Conservation (phyloP, 2,329 filamentous ascomycete genomes). For the Fonsecaea nubica region DNA sequence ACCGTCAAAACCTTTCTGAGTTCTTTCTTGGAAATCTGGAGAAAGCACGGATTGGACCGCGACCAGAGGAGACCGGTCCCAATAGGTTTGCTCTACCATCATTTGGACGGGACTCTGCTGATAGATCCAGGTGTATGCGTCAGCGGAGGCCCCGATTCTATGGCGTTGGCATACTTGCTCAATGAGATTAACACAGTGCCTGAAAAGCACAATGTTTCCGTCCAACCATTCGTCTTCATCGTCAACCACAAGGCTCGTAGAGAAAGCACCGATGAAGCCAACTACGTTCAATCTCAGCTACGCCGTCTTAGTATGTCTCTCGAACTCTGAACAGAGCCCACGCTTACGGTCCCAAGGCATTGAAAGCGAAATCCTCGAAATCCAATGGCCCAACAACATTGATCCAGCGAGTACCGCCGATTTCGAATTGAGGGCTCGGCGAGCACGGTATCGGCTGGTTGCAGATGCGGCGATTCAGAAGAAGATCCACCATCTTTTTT, state of each 20-base stretch:
- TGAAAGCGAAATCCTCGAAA: conserved; percentile 46
- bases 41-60: background rate
- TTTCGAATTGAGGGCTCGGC: conserved; percentile 79
- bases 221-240: conserved; percentile 61
- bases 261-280: conserved; percentile 62
- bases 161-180: conserved; percentile 85
- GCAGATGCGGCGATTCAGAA: conserved; percentile 64
- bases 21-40: conserved; percentile 13
- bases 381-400: conserved; percentile 59
- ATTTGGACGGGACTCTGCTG: background rate
- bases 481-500: conserved; percentile 67
- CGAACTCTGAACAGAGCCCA: conserved; percentile 16
- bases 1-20: background rate
- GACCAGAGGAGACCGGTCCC: background rate
- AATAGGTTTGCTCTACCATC: conserved; percentile 21
- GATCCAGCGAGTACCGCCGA: conserved; percentile 61
- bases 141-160: conserved; percentile 96
- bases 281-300: conserved; percentile 57
- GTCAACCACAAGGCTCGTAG: conserved; percentile 67
- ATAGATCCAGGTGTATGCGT: conserved; percentile 65
- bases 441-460: conserved; percentile 73
- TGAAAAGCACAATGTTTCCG: conserved; percentile 32
- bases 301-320: conserved; percentile 49
- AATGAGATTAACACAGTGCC: conserved; percentile 49
- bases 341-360: conserved; percentile 44